phyloP scores from a whole-genome alignment of 441 rosid genomes.

The Theobroma grandiflorum region DNA sequence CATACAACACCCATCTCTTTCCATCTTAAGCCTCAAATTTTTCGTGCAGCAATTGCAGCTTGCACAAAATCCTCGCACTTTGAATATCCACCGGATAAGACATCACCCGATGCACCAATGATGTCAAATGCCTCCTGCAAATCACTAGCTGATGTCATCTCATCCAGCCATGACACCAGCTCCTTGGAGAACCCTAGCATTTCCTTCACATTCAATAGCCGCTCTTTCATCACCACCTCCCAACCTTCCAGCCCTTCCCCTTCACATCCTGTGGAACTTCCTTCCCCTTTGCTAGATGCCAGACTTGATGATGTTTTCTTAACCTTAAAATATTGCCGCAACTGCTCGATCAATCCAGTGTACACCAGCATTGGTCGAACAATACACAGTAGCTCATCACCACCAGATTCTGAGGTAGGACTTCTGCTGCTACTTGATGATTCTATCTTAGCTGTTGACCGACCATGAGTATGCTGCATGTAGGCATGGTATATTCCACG shows the following conservation, averaged over 20 bases:
- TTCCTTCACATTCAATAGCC: constrained; percentile 76
- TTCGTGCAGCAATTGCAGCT: constrained; percentile 74
- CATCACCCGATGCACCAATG: constrained; percentile 81
- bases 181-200: constrained; percentile 95
- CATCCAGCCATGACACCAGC: constrained; percentile 88
- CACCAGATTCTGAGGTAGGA: constrained; percentile 44
- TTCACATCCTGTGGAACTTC: constrained; percentile 50
- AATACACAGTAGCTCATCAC: constrained; percentile 72
- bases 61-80: constrained; percentile 85
- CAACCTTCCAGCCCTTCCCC: constrained; percentile 75
- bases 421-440: constrained; percentile 56
- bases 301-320: constrained; percentile 50
- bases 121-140: constrained; percentile 96
- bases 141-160: constrained; percentile 75
- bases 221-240: constrained; percentile 91
- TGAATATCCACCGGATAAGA: constrained; percentile 72
- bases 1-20: background rate
- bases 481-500: constrained; percentile 95
- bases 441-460: constrained; percentile 60
- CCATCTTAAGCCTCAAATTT: constrained; percentile 31
- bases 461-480: constrained; percentile 94
- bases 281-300: constrained; percentile 49
- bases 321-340: constrained; percentile 84
- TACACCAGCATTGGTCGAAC: constrained; percentile 94
- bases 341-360: constrained; percentile 96